These are phyloP conservation scores for Angophora floribunda DNA, from an alignment of 345 rosid genomes.

Conservation along the genomic window DNA sequence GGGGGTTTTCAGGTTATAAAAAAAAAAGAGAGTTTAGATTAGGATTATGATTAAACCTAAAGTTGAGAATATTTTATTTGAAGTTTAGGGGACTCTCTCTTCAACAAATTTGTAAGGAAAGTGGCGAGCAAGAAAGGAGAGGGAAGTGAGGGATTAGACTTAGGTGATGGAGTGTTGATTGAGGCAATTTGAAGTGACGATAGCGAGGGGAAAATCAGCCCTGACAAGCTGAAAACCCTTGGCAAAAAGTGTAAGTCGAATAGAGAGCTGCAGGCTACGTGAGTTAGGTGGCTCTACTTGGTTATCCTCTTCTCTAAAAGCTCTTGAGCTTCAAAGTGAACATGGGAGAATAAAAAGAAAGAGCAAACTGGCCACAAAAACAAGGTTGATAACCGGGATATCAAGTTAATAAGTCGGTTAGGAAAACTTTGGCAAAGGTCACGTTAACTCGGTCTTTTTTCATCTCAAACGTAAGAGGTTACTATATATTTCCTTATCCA, in stretches of 20 bases:
- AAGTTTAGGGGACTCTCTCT: neutral
- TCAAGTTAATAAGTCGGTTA: no score
- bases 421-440: no score
- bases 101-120: neutral
- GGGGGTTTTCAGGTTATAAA: no score
- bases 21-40: no score
- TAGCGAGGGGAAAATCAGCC: neutral
- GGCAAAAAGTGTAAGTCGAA: neutral
- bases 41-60: no score
- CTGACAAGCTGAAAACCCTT: neutral
- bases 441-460: no score
- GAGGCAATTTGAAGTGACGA: neutral
- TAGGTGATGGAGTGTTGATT: accelerated
- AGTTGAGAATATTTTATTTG: no score
- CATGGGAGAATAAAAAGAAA: neutral
- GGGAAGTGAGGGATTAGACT: neutral
- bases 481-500: no score
- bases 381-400: no score
- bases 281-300: neutral
- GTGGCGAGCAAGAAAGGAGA: neutral
- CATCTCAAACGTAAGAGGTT: no score
- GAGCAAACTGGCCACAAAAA: neutral
- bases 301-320: neutral
- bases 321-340: neutral
- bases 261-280: neutral